Conservation (phyloP, 176 grass and related monocot genomes). For the Oryza meyeriana region DNA sequence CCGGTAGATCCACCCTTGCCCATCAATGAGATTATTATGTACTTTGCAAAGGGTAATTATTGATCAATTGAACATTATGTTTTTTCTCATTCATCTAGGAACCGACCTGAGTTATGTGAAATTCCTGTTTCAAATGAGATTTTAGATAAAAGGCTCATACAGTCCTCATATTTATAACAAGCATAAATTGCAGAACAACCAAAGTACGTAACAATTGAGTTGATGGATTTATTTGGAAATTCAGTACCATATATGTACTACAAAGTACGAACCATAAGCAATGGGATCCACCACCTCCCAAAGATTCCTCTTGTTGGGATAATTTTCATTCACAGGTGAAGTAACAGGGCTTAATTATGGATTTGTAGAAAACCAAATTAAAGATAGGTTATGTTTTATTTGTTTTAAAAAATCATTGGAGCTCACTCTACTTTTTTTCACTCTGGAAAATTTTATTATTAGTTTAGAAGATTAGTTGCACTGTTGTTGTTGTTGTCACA, state of each 20-base stretch:
- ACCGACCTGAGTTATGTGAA: neutral
- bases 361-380: neutral
- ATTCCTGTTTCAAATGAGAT: neutral
- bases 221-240: constrained; percentile 13
- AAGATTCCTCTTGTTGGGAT: constrained; percentile 46
- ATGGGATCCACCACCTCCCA: constrained; percentile 41
- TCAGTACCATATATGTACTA: neutral
- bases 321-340: neutral
- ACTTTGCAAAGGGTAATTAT: too few species aligned
- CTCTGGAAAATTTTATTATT: neutral
- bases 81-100: too few species aligned
- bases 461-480: neutral
- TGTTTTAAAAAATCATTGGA: neutral
- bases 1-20: too few species aligned
- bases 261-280: constrained; percentile 12
- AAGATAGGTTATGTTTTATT: neutral
- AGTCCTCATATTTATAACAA: neutral
- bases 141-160: neutral
- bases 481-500: neutral
- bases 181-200: neutral
- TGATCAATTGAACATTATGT: too few species aligned
- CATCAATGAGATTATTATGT: too few species aligned
- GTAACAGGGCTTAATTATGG: neutral
- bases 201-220: constrained; percentile 6
- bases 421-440: neutral